Percentiles rank a stretch among this genome's conserved stretches.
Evolutionary conservation across 2,329 filamentous ascomycete genomes (phyloP).

Genomic region (Curvularia eragrostidis): DNA sequence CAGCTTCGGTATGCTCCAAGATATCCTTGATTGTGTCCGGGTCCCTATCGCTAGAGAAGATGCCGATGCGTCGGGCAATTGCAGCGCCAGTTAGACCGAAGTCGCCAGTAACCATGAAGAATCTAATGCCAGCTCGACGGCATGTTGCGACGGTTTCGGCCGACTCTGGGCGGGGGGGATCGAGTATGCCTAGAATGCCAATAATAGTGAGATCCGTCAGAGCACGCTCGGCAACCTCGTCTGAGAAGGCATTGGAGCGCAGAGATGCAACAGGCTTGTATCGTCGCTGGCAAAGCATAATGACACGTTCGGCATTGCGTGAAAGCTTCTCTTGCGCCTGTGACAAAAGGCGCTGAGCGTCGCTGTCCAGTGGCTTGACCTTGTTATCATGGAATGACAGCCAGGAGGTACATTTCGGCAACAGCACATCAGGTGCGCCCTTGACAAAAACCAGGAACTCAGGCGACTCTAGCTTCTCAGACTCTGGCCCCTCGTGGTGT

Average conservation of each 20-base stretch:
- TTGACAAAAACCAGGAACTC: background rate
- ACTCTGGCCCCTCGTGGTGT: background rate
- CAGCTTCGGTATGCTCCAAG: background rate
- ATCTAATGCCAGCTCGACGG: slow-evolving; percentile 3
- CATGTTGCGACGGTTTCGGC: slow-evolving; percentile 1
- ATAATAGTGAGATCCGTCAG: background rate
- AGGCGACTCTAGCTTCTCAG: background rate
- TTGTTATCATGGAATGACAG: slow-evolving; percentile 1
- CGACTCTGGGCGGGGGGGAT: slow-evolving; percentile 1
- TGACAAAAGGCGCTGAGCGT: background rate
- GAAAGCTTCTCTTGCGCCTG: slow-evolving; percentile 1
- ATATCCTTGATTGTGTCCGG: background rate
- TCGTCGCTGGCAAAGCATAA: slow-evolving; percentile 1
- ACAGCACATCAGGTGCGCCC: background rate
- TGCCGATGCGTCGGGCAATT: background rate
- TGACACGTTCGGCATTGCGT: slow-evolving; percentile 1
- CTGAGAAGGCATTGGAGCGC: slow-evolving; percentile 1
- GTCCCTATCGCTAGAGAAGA: slow-evolving; percentile 2
- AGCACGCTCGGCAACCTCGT: background rate
- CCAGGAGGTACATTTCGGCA: slow-evolving; percentile 1
- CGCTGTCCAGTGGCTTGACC: background rate
- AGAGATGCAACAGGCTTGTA: slow-evolving; percentile 1
- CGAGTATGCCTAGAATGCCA: slow-evolving; percentile 1
- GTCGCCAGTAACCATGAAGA: slow-evolving; percentile 4
- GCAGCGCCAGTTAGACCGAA: slow-evolving; percentile 2